These are phyloP conservation scores for Salix brachista DNA, from an alignment of 345 rosid genomes.

Conservation along the genomic window DNA sequence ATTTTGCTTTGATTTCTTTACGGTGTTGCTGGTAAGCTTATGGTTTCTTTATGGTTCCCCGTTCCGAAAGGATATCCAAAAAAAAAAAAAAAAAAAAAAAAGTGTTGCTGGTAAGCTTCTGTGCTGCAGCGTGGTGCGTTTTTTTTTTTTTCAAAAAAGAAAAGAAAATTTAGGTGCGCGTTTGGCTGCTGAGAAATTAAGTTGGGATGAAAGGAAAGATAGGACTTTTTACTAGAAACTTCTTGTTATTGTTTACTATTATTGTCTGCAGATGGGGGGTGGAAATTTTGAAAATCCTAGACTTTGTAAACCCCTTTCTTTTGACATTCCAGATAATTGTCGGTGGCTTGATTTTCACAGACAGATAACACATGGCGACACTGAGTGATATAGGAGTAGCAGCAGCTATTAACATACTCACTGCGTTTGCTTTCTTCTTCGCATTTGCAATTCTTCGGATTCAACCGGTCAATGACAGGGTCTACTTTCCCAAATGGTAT, in stretches of 20 bases:
- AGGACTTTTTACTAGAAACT: too few species aligned
- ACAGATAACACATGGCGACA: conserved; percentile 53
- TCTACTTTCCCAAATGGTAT: conserved; percentile 94
- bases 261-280: too few species aligned
- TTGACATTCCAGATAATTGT: background rate
- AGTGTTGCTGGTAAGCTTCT: background rate
- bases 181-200: conserved; percentile 1
- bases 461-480: conserved; percentile 89
- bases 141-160: background rate
- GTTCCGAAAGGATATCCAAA: too few species aligned
- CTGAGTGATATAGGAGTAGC: conserved; percentile 74
- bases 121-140: background rate
- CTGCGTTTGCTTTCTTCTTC: conserved; percentile 66
- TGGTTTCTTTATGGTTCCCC: too few species aligned
- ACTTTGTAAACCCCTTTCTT: background rate
- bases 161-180: background rate
- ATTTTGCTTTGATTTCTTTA: too few species aligned
- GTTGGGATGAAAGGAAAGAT: background rate
- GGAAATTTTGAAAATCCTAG: background rate
- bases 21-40: background rate
- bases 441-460: conserved; percentile 76
- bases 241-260: too few species aligned
- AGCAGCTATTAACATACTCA: conserved; percentile 74
- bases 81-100: too few species aligned
- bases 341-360: background rate